Evolutionary conservation across 148 eudicot species (phyloP).

Genomic region (Fagopyrum esculentum): DNA sequence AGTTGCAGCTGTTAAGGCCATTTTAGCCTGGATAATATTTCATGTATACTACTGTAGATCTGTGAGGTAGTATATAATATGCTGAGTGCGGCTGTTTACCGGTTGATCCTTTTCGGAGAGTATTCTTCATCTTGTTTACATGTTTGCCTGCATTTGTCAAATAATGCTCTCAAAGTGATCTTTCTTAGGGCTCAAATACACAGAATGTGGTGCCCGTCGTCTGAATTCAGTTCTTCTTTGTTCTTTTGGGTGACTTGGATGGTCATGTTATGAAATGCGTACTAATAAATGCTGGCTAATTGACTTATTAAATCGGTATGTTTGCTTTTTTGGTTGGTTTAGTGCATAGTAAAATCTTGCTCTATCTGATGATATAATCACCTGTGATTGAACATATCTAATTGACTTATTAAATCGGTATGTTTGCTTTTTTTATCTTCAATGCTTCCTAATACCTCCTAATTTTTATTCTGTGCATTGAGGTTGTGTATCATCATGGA

Average conservation of each 20-base stretch:
- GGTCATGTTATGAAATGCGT: too few species aligned
- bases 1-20: conserved; percentile 4
- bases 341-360: too few species aligned
- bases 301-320: too few species aligned
- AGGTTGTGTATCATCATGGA: too few species aligned
- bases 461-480: too few species aligned
- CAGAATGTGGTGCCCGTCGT: neutral
- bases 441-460: too few species aligned
- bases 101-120: neutral
- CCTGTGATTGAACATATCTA: too few species aligned
- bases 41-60: conserved; percentile 14
- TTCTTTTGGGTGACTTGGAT: neutral
- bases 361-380: too few species aligned
- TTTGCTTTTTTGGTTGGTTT: too few species aligned
- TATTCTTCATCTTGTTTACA: neutral
- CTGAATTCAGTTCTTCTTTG: neutral
- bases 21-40: conserved; percentile 15
- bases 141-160: neutral
- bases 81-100: neutral
- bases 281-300: too few species aligned
- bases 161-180: neutral
- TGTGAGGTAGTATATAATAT: neutral
- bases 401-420: too few species aligned
- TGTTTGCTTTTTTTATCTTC: too few species aligned
- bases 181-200: neutral